Base-by-base conservation (phyloP, 805 yeast genomes). In the Kurtzmaniella cleridarum region DNA sequence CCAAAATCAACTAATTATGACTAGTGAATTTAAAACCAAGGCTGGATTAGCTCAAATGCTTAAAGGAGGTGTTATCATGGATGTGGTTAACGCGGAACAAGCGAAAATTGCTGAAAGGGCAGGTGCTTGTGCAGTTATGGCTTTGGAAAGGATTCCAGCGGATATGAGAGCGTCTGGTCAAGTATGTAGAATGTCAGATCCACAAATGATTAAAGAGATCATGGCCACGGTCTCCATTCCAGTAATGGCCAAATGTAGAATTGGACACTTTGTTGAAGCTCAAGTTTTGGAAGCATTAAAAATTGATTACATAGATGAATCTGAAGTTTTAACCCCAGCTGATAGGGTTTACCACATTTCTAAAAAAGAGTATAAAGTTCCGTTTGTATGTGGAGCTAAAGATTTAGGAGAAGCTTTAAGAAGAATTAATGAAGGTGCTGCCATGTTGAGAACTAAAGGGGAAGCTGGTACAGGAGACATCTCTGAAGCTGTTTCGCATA, bases 41-140 rank as follows among this genome's bases (percentile, higher is more conserved):
- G 76, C 86, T 34, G 93, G 91, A 11, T 69, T 85, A 58, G 93
- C 95, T 43, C 89, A 84, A 61, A 85, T 84, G 93, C 72, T 85
- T 44, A 85, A 84, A 56, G 90, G 86, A 41, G 84, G 85, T 43
- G 86, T 79, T 36, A 78, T 77, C 46, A 76, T 78, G 84, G 84
- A 78, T 54, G 93, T 84, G 29, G 87, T 84, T 42, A 83, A 71
- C 42, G 81, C 81, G 27, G 93, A 85, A 53, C 93, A 85, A 63
- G 95, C 95, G 16, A 59, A 69, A 32, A 76, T 85, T 38, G 95
- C 95, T 17, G 91, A 85, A 59, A 69, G 65, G 39, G 91, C 95
- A 3, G 95, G 95, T 43, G 95, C 95, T 11, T 82, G 86, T 64
- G 91, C 95, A 11, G 95, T 85, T 16, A 85, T 85, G 95, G 95